phyloP scores from a whole-genome alignment of 495 filamentous ascomycete genomes.

The Aspergillus heteromorphus region DNA sequence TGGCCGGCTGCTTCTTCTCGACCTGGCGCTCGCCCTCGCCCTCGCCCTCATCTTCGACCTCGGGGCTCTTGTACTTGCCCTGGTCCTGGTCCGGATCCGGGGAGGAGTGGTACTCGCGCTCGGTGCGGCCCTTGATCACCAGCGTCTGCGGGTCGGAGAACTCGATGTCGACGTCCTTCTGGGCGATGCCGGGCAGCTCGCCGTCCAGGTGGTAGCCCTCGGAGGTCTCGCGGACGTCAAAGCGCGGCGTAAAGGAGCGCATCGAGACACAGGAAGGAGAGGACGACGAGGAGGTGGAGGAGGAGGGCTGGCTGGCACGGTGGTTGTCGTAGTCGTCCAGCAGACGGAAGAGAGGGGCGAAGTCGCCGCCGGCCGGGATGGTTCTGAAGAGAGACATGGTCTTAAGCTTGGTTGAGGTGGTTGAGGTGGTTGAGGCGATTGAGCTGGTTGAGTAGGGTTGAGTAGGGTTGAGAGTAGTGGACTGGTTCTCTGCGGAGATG shows the following conservation, averaged over 20 bases:
- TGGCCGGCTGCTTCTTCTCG: constrained; percentile 13
- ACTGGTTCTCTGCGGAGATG: background rate
- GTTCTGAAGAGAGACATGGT: constrained; percentile 7
- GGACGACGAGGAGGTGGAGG: constrained; percentile 7
- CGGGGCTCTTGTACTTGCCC: background rate
- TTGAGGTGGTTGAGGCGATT: background rate
- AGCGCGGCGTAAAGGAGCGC: constrained; percentile 61
- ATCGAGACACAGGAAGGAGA: too few relatives aligned
- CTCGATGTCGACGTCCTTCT: constrained; percentile 69
- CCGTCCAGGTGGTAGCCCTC: constrained; percentile 71
- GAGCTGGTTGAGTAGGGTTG: too few relatives aligned
- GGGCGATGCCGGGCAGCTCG: constrained; percentile 73
- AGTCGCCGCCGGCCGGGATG: constrained; percentile 10
- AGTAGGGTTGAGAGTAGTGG: too few relatives aligned
- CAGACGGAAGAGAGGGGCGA: constrained; percentile 26
- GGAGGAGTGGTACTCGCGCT: constrained; percentile 17
- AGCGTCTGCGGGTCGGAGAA: constrained; percentile 72
- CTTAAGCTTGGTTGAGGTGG: too few relatives aligned
- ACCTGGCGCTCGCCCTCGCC: constrained; percentile 6
- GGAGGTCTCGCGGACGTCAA: constrained; percentile 67
- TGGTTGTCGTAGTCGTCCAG: constrained; percentile 26
- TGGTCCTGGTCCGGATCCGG: constrained; percentile 32
- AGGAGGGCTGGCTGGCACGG: constrained; percentile 11
- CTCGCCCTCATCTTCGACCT: constrained; percentile 7
- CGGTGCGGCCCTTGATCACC: constrained; percentile 56